These are phyloP conservation scores for Geranium rotundifolium DNA, from an alignment of 345 rosid species.

Conservation along the genomic window DNA sequence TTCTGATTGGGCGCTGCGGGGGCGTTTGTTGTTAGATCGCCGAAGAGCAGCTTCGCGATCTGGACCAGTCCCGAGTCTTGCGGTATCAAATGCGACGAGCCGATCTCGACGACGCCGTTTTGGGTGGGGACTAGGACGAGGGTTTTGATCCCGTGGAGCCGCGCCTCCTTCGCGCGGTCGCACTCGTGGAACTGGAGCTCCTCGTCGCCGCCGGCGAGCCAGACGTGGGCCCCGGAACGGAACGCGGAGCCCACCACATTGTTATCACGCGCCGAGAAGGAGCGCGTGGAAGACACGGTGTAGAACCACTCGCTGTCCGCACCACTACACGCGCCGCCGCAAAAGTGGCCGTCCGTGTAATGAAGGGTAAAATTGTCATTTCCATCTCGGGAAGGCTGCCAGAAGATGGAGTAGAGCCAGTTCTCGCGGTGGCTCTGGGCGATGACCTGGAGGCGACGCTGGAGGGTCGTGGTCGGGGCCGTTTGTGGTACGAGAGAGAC, in stretches of 20 bases:
- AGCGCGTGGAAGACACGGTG: conserved; percentile 21
- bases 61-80: conserved; percentile 30
- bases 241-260: conserved; percentile 24
- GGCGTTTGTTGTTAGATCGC: conserved; percentile 5
- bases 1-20: neutral
- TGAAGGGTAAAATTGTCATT: conserved; percentile 20
- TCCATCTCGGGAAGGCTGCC: conserved; percentile 34
- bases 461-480: conserved; percentile 15
- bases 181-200: conserved; percentile 24
- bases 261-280: conserved; percentile 24
- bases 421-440: conserved; percentile 31
- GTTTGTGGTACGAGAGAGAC: too few relatives aligned
- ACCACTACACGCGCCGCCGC: conserved; percentile 3
- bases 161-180: conserved; percentile 43
- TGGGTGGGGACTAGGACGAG: conserved; percentile 33
- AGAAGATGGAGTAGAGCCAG: conserved; percentile 59
- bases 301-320: conserved; percentile 28
- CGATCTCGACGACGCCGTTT: conserved; percentile 46
- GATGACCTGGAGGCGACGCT: conserved; percentile 38
- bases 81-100: conserved; percentile 27
- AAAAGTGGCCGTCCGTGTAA: conserved; percentile 40
- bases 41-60: conserved; percentile 25
- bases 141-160: conserved; percentile 33
- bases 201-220: conserved; percentile 28
- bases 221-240: conserved; percentile 21